Percentiles rank a stretch among this genome's conserved stretches.
Conservation (phyloP, 176 grass and related monocot species). For the Bonia amplexicaulis region DNA sequence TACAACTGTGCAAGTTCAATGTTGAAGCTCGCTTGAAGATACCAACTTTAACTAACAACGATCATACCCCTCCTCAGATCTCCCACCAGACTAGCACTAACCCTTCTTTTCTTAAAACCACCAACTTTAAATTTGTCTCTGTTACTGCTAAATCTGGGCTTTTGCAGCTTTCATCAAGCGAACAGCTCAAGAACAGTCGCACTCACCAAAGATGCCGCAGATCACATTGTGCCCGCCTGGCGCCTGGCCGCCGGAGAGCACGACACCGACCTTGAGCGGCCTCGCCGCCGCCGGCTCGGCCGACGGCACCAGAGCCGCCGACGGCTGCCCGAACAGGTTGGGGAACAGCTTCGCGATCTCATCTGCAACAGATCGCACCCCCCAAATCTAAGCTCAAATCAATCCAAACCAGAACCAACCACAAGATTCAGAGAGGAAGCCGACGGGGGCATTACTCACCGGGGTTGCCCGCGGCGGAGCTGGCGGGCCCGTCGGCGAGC, state of each 20-base stretch:
- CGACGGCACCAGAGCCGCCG: conserved; percentile 56
- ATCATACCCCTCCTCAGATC: conserved; percentile 4
- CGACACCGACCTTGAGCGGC: conserved; percentile 76
- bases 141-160: neutral
- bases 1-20: neutral
- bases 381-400: neutral
- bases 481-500: conserved; percentile 65
- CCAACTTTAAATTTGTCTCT: neutral
- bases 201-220: conserved; percentile 86
- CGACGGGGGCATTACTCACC: conserved; percentile 19
- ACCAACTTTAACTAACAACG: too few species aligned
- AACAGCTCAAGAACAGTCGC: neutral
- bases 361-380: conserved; percentile 44
- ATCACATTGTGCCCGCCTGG: conserved; percentile 98
- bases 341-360: conserved; percentile 98
- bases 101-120: neutral
- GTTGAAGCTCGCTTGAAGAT: neutral
- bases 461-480: conserved; percentile 69
- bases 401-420: neutral
- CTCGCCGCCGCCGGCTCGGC: neutral
- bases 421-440: neutral
- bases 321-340: conserved; percentile 73
- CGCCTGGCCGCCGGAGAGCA: conserved; percentile 90
- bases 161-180: neutral
- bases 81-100: neutral